Base-by-base conservation (phyloP, 495 filamentous ascomycete species). In the Mycothermus thermophilus region DNA sequence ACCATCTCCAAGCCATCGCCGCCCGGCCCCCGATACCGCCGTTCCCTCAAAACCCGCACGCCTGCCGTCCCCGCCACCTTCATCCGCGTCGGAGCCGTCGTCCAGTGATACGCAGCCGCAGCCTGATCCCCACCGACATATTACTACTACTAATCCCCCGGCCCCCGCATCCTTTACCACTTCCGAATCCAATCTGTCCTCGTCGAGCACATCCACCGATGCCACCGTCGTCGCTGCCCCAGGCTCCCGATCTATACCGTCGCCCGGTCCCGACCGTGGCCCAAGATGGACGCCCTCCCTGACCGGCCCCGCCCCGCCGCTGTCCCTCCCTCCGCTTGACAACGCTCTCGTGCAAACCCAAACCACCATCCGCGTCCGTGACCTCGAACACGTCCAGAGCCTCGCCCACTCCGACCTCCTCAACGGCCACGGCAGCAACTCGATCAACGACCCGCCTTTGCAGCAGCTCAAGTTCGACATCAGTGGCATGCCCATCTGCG, bases 401-500 rank as follows among this genome's bases (percentile, higher is more conserved):
- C 80, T 95, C 37, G 84, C 83, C 25, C 78, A 63, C 29, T 80
- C 87, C 34, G 78, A 83, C 36, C 54, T 79, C 47, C 73, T 64
- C 21, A 54, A 52, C 8, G 54, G 58, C 19, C 52, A 60, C 23
- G 57, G 60, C 1, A 55, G 67, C 17, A 61, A 71, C 23, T 59
- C 59, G 26, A 47, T 68, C 4, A 64, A 65, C 37, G 64, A 67
- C 33, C 58, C 60, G 0, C 58, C 64, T 6, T 49, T 69, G 4
- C 62, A 69, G 32, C 48, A 69, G 40, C 58, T 71, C 59, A 72
- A 79, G 47, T 99, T 93, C 54, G 90, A 96, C 57, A 96, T 99
- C 43, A 95, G 87, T 58, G 80, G 76, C 33, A 99, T 99, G 90
- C 88, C 92, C 32, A 90, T 96, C 42, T 72, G 74, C 33, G 92